Evolutionary conservation across 1,139 yeast species (phyloP).

Genomic region (Yamadazyma friedrichii): DNA sequence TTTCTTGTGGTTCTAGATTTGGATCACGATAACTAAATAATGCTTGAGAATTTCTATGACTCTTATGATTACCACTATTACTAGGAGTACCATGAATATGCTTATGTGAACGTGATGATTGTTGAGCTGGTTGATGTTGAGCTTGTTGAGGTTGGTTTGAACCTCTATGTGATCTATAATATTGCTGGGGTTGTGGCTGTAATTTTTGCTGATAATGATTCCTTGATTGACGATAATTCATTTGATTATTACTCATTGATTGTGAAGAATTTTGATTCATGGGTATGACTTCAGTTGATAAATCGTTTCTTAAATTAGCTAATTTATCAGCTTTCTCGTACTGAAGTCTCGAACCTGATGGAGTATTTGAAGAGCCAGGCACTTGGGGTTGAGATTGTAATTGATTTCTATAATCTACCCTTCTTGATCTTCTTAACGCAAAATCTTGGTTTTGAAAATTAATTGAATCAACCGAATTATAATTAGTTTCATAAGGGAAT

Average conservation of each 20-base stretch:
- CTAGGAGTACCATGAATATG: neutral
- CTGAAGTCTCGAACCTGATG: conserved; percentile 30
- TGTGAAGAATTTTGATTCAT: neutral
- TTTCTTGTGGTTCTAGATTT: conserved; percentile 12
- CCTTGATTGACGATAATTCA: neutral
- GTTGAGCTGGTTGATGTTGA: neutral
- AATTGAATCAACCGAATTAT: conserved; percentile 8
- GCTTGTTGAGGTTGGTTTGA: neutral
- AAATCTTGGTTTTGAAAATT: conserved; percentile 23
- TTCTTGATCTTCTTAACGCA: conserved; percentile 39
- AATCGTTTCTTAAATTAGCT: conserved; percentile 31
- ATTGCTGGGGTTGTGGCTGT: conserved; percentile 1
- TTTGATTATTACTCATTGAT: neutral
- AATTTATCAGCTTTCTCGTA: conserved; percentile 29
- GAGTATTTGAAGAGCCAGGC: neutral
- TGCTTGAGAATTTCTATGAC: conserved; percentile 15
- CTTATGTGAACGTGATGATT: neutral
- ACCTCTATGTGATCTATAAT: neutral
- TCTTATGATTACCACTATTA: neutral
- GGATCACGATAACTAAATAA: conserved; percentile 16
- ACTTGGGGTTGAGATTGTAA: conserved; percentile 8
- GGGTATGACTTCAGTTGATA: conserved; percentile 10
- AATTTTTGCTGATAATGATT: conserved; percentile 2
- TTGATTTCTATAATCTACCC: conserved; percentile 38
- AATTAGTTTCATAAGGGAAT: conserved; percentile 14